Percentiles rank a stretch among this genome's conserved stretches.
These are phyloP conservation scores for Xylaria palmicola DNA, from an alignment of 495 filamentous ascomycete species.

Conservation along the genomic window DNA sequence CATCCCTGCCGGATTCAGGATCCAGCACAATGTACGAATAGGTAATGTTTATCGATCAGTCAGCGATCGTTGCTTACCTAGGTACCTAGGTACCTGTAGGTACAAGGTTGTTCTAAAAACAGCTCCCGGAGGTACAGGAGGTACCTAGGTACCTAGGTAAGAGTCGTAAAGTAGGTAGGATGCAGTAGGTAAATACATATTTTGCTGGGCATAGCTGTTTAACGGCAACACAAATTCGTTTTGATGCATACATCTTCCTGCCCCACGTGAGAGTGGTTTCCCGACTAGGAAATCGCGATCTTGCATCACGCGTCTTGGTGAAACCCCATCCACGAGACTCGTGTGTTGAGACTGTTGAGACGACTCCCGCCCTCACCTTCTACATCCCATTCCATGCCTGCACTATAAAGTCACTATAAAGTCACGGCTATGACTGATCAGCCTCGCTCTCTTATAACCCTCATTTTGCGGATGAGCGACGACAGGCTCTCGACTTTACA, in stretches of 20 bases:
- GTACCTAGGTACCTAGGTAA: too few relatives aligned
- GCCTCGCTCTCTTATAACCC: neutral
- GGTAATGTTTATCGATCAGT: neutral
- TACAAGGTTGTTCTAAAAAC: too few relatives aligned
- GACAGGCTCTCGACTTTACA: neutral
- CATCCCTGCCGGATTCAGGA: neutral
- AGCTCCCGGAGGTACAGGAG: too few relatives aligned
- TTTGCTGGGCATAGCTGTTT: too few relatives aligned
- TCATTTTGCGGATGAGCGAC: neutral
- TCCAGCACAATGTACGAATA: too few relatives aligned
- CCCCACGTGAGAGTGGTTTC: neutral
- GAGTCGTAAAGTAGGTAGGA: too few relatives aligned
- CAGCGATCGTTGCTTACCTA: neutral
- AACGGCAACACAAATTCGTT: too few relatives aligned
- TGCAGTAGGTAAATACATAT: too few relatives aligned
- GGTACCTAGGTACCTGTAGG: too few relatives aligned
- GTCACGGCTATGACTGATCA: neutral
- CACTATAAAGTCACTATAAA: neutral
- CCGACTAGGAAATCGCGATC: conserved; percentile 23
- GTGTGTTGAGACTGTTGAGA: neutral
- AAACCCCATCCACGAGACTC: conserved; percentile 31
- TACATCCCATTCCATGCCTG: neutral
- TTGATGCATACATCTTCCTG: too few relatives aligned
- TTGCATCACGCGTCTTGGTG: conserved; percentile 32
- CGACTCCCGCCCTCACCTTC: neutral